Evolutionary conservation across 306 rosid genomes (phyloP).

Genomic region (Amphicarpaea edgeworthii): DNA sequence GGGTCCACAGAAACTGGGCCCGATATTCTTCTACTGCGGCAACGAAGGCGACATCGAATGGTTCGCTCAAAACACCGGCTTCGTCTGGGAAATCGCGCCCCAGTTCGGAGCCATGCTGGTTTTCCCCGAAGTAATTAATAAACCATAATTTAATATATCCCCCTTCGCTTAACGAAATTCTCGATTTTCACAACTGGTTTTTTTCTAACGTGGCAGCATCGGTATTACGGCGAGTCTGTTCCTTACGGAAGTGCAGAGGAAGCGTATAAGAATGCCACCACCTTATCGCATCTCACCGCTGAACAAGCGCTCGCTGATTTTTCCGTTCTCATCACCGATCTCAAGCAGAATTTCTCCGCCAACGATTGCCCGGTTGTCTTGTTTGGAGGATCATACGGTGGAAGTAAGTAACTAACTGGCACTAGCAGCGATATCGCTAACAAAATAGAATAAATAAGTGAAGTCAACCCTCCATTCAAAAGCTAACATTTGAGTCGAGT

Average conservation of each 20-base stretch:
- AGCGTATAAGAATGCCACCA: constrained; percentile 78
- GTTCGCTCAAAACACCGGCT: constrained; percentile 88
- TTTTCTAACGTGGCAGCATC: constrained; percentile 59
- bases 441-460: too few relatives aligned
- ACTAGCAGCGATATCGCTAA: too few relatives aligned
- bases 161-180: background rate
- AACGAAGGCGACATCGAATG: constrained; percentile 91
- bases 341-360: constrained; percentile 69
- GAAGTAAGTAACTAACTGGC: constrained; percentile 67
- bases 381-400: constrained; percentile 95
- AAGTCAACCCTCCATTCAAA: too few relatives aligned
- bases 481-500: too few relatives aligned
- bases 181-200: background rate
- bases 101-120: constrained; percentile 81
- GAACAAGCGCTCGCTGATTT: constrained; percentile 85
- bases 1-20: constrained; percentile 60
- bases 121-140: constrained; percentile 91
- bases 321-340: constrained; percentile 64
- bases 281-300: constrained; percentile 69
- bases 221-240: constrained; percentile 83
- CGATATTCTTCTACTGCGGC: constrained; percentile 90
- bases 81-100: constrained; percentile 89
- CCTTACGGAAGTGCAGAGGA: constrained; percentile 69
- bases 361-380: constrained; percentile 74
- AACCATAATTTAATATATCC: too few relatives aligned